Evolutionary conservation across 345 rosid species (phyloP).

Genomic region (Moricandia arvensis): DNA sequence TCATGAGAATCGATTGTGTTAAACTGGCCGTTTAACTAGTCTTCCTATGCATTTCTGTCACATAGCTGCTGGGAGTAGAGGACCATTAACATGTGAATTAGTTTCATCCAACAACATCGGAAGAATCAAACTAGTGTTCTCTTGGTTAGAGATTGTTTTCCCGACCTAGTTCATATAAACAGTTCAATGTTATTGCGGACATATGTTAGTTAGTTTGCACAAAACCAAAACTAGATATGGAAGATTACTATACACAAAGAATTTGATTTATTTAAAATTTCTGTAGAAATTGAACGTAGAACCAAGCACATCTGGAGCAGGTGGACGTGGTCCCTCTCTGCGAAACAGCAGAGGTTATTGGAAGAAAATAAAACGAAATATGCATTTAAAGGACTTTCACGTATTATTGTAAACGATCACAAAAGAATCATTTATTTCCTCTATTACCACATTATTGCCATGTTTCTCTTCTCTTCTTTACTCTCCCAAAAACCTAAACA

Average conservation of each 20-base stretch:
- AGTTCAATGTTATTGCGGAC: background rate
- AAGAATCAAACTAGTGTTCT: background rate
- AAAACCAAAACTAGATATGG: background rate
- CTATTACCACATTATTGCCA: slow-evolving; percentile 33
- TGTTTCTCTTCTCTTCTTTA: slow-evolving; percentile 14
- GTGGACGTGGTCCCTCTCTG: slow-evolving; percentile 36
- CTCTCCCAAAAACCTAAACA: slow-evolving; percentile 30
- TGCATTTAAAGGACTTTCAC: slow-evolving; percentile 40
- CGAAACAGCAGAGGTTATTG: slow-evolving; percentile 25
- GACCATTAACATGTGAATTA: background rate
- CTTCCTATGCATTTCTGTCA: background rate
- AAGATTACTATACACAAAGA: slow-evolving; percentile 4
- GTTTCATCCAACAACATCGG: background rate
- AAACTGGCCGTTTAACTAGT: background rate
- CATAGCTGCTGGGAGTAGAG: background rate
- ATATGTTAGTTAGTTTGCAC: background rate
- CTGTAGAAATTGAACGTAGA: slow-evolving; percentile 25
- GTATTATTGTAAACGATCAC: slow-evolving; percentile 37
- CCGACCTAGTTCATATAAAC: background rate
- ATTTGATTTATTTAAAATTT: slow-evolving; percentile 1
- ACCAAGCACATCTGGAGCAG: slow-evolving; percentile 8
- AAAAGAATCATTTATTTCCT: slow-evolving; percentile 32
- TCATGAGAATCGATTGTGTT: background rate
- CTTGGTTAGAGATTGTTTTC: background rate
- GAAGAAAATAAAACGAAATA: slow-evolving; percentile 13